These are phyloP conservation scores for Echinosophora koreensis DNA, from an alignment of 306 rosid genomes.

Conservation along the genomic window DNA sequence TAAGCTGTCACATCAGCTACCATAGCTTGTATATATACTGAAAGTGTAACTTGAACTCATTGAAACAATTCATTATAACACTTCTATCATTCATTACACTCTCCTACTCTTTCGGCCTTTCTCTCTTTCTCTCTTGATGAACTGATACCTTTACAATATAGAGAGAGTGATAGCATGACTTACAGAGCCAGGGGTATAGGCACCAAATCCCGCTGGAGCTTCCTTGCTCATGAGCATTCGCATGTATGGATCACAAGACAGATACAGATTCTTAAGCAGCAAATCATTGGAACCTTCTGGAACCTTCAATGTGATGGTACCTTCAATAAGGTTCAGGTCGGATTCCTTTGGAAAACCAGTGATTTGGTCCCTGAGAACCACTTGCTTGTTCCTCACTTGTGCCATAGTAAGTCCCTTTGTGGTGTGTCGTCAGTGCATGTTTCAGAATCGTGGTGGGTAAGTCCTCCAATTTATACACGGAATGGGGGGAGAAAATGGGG, in stretches of 20 bases:
- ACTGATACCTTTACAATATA: too few relatives aligned
- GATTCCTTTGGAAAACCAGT: slow-evolving; percentile 50
- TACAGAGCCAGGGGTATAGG: neutral
- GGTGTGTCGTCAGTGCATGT: neutral
- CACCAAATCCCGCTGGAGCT: neutral
- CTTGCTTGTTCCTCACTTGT: slow-evolving; percentile 54
- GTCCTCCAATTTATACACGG: too few relatives aligned
- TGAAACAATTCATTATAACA: too few relatives aligned
- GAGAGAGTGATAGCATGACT: too few relatives aligned
- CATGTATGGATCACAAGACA: neutral
- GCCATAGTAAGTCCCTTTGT: slow-evolving; percentile 6
- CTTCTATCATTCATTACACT: too few relatives aligned
- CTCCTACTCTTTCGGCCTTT: too few relatives aligned
- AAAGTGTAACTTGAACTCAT: too few relatives aligned
- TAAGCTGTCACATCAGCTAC: too few relatives aligned
- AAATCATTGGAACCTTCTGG: neutral
- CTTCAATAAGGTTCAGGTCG: slow-evolving; percentile 32
- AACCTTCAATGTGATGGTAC: slow-evolving; percentile 23
- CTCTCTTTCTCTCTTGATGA: too few relatives aligned
- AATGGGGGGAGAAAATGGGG: too few relatives aligned
- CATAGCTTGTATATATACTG: too few relatives aligned
- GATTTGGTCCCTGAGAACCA: slow-evolving; percentile 40
- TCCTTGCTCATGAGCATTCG: neutral
- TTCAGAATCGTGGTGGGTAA: too few relatives aligned
- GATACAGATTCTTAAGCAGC: neutral